Evolutionary conservation across 2,329 filamentous ascomycete species (phyloP).

Genomic region (Talaromyces islandicus): DNA sequence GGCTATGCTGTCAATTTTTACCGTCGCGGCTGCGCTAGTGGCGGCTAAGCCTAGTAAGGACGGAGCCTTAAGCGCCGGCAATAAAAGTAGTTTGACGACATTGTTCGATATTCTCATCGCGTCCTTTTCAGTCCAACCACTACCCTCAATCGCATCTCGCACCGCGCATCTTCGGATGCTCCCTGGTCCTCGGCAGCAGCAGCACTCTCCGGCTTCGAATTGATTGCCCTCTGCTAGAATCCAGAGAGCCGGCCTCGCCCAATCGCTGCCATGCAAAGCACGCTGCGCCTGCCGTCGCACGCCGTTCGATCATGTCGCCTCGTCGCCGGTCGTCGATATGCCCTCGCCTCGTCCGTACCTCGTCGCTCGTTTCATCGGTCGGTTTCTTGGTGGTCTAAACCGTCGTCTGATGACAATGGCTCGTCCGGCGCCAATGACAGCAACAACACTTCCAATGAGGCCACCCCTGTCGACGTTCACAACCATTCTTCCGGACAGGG

Average conservation of each 20-base stretch:
- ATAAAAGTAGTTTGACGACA: background rate
- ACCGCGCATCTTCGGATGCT: constrained; percentile 8
- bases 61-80: background rate
- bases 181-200: constrained; percentile 14
- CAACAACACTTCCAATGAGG: constrained; percentile 17
- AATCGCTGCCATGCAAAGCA: constrained; percentile 34
- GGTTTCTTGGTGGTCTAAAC: constrained; percentile 20
- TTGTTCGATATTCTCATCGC: background rate
- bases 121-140: background rate
- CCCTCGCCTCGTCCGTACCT: constrained; percentile 17
- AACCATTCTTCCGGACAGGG: constrained; percentile 5
- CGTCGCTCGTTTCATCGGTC: constrained; percentile 30
- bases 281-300: constrained; percentile 25
- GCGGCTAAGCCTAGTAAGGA: background rate
- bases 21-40: background rate
- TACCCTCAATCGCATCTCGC: background rate
- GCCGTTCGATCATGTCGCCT: constrained; percentile 31
- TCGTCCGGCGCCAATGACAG: constrained; percentile 16
- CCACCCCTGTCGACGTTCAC: constrained; percentile 3
- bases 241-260: constrained; percentile 21
- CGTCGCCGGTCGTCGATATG: constrained; percentile 31
- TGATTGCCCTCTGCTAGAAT: constrained; percentile 19
- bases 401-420: constrained; percentile 25
- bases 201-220: constrained; percentile 11
- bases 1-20: too few relatives aligned